Evolutionary conservation across 2,329 filamentous ascomycete genomes (phyloP), one percentile per base, ranked within the genome.

Genomic region (Emergomyces orientalis): DNA sequence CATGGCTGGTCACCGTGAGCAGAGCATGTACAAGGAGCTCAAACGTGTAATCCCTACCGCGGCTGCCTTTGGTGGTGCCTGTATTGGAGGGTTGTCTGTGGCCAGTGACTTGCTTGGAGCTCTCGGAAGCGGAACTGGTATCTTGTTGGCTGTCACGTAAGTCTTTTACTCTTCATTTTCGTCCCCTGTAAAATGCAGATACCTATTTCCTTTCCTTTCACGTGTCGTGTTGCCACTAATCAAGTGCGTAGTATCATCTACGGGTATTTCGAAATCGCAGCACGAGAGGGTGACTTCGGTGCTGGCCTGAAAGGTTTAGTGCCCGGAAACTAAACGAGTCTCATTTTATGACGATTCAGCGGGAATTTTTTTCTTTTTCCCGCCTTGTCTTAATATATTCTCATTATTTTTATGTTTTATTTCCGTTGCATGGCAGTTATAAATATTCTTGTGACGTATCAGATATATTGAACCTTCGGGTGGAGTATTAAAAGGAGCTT

Each of bases 1-100:
- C 71, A 99, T 99, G 95, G 93, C 94, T 73, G 94, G 94, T 74
- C 94, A 99, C 84, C 90, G 94, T 81, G 95, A 99, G 79, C 93
- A 97, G 85, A 95, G 90, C 83, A 99, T 99, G 94, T 99, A 99
- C 87, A 96, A 96, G 84, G 94, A 99, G 81, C 86, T 99, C 68
- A 99, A 99, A 89, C 89, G 94, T 74, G 94, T 99, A 72, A 99
- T 99, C 69, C 95, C 94, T 67, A 97, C 94, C 65, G 95, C 94
- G 66, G 94, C 94, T 68, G 94, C 95, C 72, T 99, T 99, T 70
- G 94, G 95, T 79, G 94, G 94, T 84, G 94, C 94, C 69, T 97
- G 93, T 83, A 99, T 99, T 82, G 94, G 94, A 82, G 93, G 90
- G 70, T 87, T 99, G 68, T 97, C 93, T 60, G 93, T 99, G 73